These are phyloP conservation scores for Penicillium malachiteum DNA, from an alignment of 495 filamentous ascomycete genomes.

Conservation along the genomic window DNA sequence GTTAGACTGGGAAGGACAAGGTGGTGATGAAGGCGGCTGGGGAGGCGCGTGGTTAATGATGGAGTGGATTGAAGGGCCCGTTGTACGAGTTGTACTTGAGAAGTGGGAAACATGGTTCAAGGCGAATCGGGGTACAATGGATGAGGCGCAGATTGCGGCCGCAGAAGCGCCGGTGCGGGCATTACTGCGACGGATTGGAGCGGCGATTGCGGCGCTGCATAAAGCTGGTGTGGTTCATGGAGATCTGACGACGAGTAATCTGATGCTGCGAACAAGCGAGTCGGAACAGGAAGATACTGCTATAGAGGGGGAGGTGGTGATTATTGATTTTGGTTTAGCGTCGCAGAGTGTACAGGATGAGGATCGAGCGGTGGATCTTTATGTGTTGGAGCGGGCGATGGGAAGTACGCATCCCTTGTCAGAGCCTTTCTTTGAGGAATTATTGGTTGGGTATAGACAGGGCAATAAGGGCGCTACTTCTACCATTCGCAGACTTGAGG, in stretches of 20 bases:
- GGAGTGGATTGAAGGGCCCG: constrained; percentile 84
- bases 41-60: constrained; percentile 77
- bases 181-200: constrained; percentile 72
- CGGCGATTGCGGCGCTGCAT: constrained; percentile 77
- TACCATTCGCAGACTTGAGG: constrained; percentile 77
- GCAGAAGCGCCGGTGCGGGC: constrained; percentile 45
- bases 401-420: constrained; percentile 88
- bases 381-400: constrained; percentile 96
- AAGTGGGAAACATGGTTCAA: constrained; percentile 54
- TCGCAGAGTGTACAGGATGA: constrained; percentile 81
- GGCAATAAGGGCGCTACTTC: constrained; percentile 57
- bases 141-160: constrained; percentile 30
- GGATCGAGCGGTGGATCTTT: constrained; percentile 93
- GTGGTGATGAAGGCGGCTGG: constrained; percentile 43
- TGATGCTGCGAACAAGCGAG: constrained; percentile 69
- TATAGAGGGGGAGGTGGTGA: constrained; percentile 70
- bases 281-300: constrained; percentile 16
- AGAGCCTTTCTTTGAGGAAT: constrained; percentile 68
- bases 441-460: constrained; percentile 61
- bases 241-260: constrained; percentile 95
- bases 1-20: constrained; percentile 60
- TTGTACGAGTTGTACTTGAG: constrained; percentile 66
- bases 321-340: constrained; percentile 96
- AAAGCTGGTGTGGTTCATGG: constrained; percentile 83
- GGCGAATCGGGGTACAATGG: constrained; percentile 18